Base-by-base conservation (phyloP, 2,329 filamentous ascomycete genomes). In the Claviceps lovelessii region DNA sequence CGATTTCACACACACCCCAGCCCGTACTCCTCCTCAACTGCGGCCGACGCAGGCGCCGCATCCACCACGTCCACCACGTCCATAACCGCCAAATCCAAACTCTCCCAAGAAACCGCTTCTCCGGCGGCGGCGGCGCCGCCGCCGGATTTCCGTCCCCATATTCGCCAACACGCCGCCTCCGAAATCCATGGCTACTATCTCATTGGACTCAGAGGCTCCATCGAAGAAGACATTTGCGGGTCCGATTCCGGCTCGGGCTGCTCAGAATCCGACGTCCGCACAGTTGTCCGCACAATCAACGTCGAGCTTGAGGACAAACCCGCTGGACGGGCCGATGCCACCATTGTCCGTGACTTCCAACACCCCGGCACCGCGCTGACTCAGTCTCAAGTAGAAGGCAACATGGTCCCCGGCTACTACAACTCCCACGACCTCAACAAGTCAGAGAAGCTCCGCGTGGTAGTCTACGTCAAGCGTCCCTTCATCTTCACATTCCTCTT, bases 401-500 rank as follows among this genome's bases (percentile, higher is more conserved):
- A 64, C 37, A 64, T 66, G 60, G 58, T 67, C 13, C 64, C 64
- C 3, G 64, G 65, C 10, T 66, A 64, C 10, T 66, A 63, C 48
- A 61, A 63, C 52, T 65, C 65, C 2, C 78, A 78, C 59, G 76
- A 80, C 59, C 68, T 71, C 55, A 79, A 76, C 63, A 79, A 78
- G 62, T 70, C 73, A 2, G 73, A 74, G 56, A 80, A 77, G 60
- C 67, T 90, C 46, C 79, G 84, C 0, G 83, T 88, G 1, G 77
- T 90, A 7, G 78, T 90, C 51, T 90, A 90, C 63, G 78, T 84
- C 49, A 81, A 83, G 65, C 79, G 77, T 29, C 88, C 88, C 0
- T 91, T 91, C 67, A 78, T 91, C 50, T 90, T 87, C 65, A 79
- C 84, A 1, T 84, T 93, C 57, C 72, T 93, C 4, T 91, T 91